A percentile compares a stretch with the other conserved stretches of the same genome.
phyloP scores from a whole-genome alignment of 2,329 filamentous ascomycete species.

The Emergomyces pasteurianus region DNA sequence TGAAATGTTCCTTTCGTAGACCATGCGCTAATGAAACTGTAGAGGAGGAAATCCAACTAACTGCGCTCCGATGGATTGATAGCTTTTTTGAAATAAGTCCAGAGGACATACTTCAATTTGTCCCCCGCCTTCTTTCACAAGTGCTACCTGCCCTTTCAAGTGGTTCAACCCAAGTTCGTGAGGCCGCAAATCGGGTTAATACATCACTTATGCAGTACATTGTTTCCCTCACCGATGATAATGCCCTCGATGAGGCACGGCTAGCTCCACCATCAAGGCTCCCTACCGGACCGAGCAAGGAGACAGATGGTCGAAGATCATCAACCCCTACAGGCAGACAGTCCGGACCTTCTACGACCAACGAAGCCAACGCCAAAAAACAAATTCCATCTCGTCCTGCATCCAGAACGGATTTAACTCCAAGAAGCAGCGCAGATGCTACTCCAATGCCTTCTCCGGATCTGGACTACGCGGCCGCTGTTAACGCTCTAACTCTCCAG shows the following conservation, averaged over 20 bases:
- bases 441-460: conserved; percentile 44
- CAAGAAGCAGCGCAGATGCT: conserved; percentile 35
- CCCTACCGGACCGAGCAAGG: conserved; percentile 28
- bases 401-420: conserved; percentile 26
- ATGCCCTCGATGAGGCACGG: conserved; percentile 29
- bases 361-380: conserved; percentile 23
- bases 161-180: conserved; percentile 75
- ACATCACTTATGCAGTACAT: conserved; percentile 88
- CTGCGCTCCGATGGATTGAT: conserved; percentile 88
- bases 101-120: conserved; percentile 89
- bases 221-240: conserved; percentile 71
- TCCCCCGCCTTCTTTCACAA: conserved; percentile 80
- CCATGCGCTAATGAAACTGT: conserved; percentile 12
- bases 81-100: conserved; percentile 95
- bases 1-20: conserved; percentile 1
- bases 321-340: conserved; percentile 25
- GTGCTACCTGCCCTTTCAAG: conserved; percentile 91
- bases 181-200: conserved; percentile 82
- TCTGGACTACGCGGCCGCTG: conserved; percentile 90
- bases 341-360: conserved; percentile 6
- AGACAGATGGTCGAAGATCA: conserved; percentile 29
- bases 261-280: conserved; percentile 28
- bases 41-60: conserved; percentile 87
- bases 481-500: conserved; percentile 81
- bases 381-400: conserved; percentile 19